Evolutionary conservation across 495 filamentous ascomycete genomes (phyloP).

Genomic region (Neurospora terricola): DNA sequence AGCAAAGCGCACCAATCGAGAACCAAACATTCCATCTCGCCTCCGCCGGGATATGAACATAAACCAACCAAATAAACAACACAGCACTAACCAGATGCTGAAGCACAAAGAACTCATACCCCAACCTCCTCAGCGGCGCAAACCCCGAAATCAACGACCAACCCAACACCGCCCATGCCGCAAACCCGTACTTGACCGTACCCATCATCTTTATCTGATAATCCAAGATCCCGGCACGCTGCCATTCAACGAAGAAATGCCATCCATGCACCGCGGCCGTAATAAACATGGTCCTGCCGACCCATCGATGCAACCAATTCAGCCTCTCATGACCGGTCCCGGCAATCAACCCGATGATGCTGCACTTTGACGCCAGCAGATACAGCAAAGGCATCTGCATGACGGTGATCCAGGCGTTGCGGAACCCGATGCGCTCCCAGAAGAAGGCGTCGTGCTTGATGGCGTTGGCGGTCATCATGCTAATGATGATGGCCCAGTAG

Average conservation of each 20-base stretch:
- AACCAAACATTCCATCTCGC: slow-evolving; percentile 60
- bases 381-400: slow-evolving; percentile 78
- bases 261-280: slow-evolving; percentile 66
- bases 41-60: slow-evolving; percentile 50
- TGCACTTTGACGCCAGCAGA: slow-evolving; percentile 70
- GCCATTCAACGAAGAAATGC: slow-evolving; percentile 64
- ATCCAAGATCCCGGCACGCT: slow-evolving; percentile 49
- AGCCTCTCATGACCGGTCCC: slow-evolving; percentile 65
- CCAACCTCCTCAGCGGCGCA: slow-evolving; percentile 54
- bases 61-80: slow-evolving; percentile 57
- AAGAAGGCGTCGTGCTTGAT: slow-evolving; percentile 32
- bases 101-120: slow-evolving; percentile 74
- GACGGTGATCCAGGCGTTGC: slow-evolving; percentile 65
- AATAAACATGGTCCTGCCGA: slow-evolving; percentile 61
- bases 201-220: slow-evolving; percentile 52
- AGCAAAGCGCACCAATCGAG: slow-evolving; percentile 56
- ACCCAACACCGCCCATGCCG: slow-evolving; percentile 61
- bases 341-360: slow-evolving; percentile 56
- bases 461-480: slow-evolving; percentile 42
- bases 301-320: slow-evolving; percentile 82
- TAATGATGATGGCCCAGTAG: slow-evolving; percentile 49
- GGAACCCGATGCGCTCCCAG: slow-evolving; percentile 67
- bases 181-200: slow-evolving; percentile 59
- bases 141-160: slow-evolving; percentile 63
- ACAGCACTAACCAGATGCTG: slow-evolving; percentile 65